Conservation (phyloP, 139 green algal species). For the Axilococcus clingmanii region DNA sequence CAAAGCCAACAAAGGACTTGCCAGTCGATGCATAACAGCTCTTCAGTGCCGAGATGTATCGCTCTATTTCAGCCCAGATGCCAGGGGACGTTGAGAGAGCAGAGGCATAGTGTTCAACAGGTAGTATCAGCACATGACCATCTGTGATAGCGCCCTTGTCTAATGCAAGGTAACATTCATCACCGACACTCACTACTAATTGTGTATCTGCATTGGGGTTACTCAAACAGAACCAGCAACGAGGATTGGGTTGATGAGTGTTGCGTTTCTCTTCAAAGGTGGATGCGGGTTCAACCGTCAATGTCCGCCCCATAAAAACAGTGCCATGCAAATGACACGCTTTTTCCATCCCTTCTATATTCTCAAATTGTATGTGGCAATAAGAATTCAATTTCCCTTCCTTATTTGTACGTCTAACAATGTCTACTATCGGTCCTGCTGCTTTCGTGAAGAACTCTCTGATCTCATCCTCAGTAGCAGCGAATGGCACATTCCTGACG, state of each 20-base stretch:
- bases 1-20: slow-evolving; percentile 68
- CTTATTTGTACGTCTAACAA: slow-evolving; percentile 30
- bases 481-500: slow-evolving; percentile 65
- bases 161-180: slow-evolving; percentile 70
- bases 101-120: slow-evolving; percentile 79
- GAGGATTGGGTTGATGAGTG: slow-evolving; percentile 38
- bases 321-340: slow-evolving; percentile 43
- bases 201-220: slow-evolving; percentile 47
- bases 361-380: slow-evolving; percentile 57
- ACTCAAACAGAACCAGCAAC: slow-evolving; percentile 81
- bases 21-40: slow-evolving; percentile 46
- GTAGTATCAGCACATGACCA: slow-evolving; percentile 77
- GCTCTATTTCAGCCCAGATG: slow-evolving; percentile 43
- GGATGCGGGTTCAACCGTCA: slow-evolving; percentile 36
- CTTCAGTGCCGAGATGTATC: slow-evolving; percentile 68
- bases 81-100: slow-evolving; percentile 32
- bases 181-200: slow-evolving; percentile 48
- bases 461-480: slow-evolving; percentile 53
- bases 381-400: slow-evolving; percentile 40
- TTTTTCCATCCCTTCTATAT: slow-evolving; percentile 27
- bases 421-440: slow-evolving; percentile 49
- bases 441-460: slow-evolving; percentile 51
- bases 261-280: not conserved
- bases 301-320: slow-evolving; percentile 44
- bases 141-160: slow-evolving; percentile 75